Base-by-base conservation (phyloP, 2,329 filamentous ascomycete genomes). In the Pseudogymnoascus sp. region DNA sequence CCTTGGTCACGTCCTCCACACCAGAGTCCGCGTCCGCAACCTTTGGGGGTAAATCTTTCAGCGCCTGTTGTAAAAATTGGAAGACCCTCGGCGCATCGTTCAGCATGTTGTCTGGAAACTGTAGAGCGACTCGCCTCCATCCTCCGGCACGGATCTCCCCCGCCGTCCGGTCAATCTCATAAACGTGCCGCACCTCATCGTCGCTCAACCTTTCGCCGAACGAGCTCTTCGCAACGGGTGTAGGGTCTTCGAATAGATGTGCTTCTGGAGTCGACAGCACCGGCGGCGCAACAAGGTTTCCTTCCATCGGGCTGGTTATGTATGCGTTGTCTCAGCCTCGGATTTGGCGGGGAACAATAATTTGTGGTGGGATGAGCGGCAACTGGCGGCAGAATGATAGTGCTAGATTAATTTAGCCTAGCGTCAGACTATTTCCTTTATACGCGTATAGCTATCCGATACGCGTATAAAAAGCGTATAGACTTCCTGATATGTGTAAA, bases 61-160 rank as follows among this genome's bases (percentile, higher is more conserved):
- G 71, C 0, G 80, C 82, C 50, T 78, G 76, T 63, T 78, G 79
- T 66, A 96, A 75, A 0, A 85, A 78, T 62, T 87, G 85, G 63
- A 88, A 91, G 0, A 97, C 90, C 63, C 88, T 82, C 4, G 91
- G 88, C 7, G 90, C 91, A 79, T 99, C 92, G 0, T 84, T 80
- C 0, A 99, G 82, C 91, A 97, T 96, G 28, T 88, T 82, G 76
- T 99, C 94, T 0, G 94, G 93, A 69, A 99, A 97, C 73, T 99
- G 94, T n/a, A 99, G 78, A 0, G 92, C 94, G 33, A 99, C 84
- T 60, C 89, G 84, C 66, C 77, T 83, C 83, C 91, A 96, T 73
- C 81, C 81, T 47, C 85, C 88, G 4, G 80, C 75, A n/a, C 80
- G 79, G 56, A 99, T 89, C 74, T 96, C 90, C 37, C 77, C 75